Evolutionary conservation across 352 stramenopile genomes (phyloP), one percentile per base, ranked within the genome.

Genomic region (Pythium coloratum): DNA sequence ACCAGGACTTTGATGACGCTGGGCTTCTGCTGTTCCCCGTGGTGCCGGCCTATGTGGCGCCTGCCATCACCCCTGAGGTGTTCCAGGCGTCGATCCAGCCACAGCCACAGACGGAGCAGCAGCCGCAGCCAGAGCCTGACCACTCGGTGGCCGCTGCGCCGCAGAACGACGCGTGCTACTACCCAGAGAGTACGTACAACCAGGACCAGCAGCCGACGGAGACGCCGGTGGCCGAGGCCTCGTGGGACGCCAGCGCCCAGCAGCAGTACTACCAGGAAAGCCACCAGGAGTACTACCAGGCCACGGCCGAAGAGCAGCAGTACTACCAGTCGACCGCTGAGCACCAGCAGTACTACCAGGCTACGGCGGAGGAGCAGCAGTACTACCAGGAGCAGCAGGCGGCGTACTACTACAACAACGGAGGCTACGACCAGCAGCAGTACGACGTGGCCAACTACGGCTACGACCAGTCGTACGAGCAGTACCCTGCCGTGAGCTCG

Each of bases 1-100:
- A 71, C 28, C 66, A 70, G 30, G 70, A 75, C 60, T 79, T 81
- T 36, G 72, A 79, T 36, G 53, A 72, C 38, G 62, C 50, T 32
- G 72, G 72, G 0, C 62, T 80, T 12, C 24, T 67, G 18, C 61
- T 79, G 24, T 81, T 81, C 61, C 75, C 75, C 7, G 62, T 78
- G 16, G 71, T 74, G 12, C 75, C 75, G 0, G 75, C 67, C 28
- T 75, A 77, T 51, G 69, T 68, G 20, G 30, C 63, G 0, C 58
- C 68, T 5, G 62, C 63, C 26, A 67, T 67, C 42, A 53, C 58
- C 42, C 59, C 66, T 1, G 44, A 67, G 16, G 66, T 72, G 24
- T 67, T 72, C 42, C 66, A 72, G 68, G 57, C 59, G 13, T 58
- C 54, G 5, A 69, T 63, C 51, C 61, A 63, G 50, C 58, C 34